Evolutionary conservation across 1,139 yeast species (phyloP).

Genomic region (Yamadazyma songkhlaensis): DNA sequence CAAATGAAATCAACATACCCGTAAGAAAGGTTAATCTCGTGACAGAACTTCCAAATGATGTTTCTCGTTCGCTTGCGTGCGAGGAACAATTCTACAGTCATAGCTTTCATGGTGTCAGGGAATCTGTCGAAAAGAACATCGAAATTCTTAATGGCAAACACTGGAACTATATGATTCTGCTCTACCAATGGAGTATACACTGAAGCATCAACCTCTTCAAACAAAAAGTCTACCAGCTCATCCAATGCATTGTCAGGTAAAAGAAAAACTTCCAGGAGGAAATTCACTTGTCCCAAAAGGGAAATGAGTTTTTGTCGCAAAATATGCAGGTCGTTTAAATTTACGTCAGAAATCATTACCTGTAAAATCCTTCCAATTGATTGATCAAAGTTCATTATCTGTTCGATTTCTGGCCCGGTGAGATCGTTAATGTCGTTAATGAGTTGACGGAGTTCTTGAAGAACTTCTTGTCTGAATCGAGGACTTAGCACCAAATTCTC

Average conservation of each 20-base stretch:
- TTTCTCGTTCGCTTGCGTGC: constrained; percentile 58
- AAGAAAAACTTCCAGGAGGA: neutral
- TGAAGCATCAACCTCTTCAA: constrained; percentile 35
- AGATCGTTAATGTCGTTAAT: too few species aligned
- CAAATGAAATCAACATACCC: constrained; percentile 55
- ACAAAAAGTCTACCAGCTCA: constrained; percentile 36
- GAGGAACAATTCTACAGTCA: constrained; percentile 70
- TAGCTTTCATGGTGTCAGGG: constrained; percentile 46
- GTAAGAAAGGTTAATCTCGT: constrained; percentile 52
- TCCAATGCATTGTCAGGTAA: neutral
- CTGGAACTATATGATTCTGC: constrained; percentile 31
- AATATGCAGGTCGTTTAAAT: too few species aligned
- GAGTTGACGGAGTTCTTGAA: too few species aligned
- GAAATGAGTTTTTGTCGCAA: too few species aligned
- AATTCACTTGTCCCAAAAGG: too few species aligned
- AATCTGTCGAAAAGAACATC: constrained; percentile 36
- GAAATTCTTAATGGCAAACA: constrained; percentile 40
- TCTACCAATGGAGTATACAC: constrained; percentile 19
- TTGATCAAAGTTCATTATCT: too few species aligned
- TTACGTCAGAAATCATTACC: too few species aligned
- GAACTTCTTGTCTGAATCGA: too few species aligned
- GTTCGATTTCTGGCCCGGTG: too few species aligned
- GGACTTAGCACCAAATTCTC: too few species aligned
- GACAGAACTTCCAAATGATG: constrained; percentile 67
- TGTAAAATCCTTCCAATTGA: too few species aligned